phyloP scores from a whole-genome alignment of 176 grass and related monocot genomes.

The Dendrocalamus sinicus region DNA sequence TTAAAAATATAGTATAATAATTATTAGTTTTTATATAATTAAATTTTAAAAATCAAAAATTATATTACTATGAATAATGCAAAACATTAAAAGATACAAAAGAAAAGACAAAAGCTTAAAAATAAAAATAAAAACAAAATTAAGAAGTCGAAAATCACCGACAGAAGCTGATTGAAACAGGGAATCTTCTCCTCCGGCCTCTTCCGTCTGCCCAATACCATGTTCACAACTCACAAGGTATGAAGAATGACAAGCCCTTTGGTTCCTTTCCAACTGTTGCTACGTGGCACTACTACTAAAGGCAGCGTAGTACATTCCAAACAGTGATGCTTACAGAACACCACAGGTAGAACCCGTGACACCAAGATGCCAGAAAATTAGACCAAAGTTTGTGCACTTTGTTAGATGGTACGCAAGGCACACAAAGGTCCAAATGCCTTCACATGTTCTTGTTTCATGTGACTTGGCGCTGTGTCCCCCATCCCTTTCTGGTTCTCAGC shows the following conservation, averaged over 20 bases:
- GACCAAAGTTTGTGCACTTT: slow-evolving; percentile 15
- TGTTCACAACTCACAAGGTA: neutral
- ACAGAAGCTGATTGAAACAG: too few relatives aligned
- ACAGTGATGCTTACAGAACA: slow-evolving; percentile 48
- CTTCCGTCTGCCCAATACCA: neutral
- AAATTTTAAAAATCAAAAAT: too few relatives aligned
- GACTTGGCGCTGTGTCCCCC: slow-evolving; percentile 4
- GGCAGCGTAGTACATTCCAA: slow-evolving; percentile 32
- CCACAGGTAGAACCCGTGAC: slow-evolving; percentile 41
- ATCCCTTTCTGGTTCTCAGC: slow-evolving; percentile 10
- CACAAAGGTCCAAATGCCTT: slow-evolving; percentile 43
- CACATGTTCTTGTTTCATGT: slow-evolving; percentile 77
- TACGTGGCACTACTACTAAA: neutral
- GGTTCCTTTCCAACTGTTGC: slow-evolving; percentile 5
- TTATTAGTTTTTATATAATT: too few relatives aligned
- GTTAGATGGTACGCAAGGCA: slow-evolving; percentile 13
- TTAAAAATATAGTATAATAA: too few relatives aligned
- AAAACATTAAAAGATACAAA: too few relatives aligned
- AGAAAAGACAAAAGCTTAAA: too few relatives aligned
- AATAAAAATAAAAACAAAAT: too few relatives aligned
- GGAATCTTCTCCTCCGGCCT: neutral
- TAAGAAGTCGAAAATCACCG: neutral
- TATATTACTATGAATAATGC: too few relatives aligned
- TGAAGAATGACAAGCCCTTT: neutral
- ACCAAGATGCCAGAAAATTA: neutral